Conservation (phyloP, 1,284 basidiomycete species). For the Termitomyces sp. region DNA sequence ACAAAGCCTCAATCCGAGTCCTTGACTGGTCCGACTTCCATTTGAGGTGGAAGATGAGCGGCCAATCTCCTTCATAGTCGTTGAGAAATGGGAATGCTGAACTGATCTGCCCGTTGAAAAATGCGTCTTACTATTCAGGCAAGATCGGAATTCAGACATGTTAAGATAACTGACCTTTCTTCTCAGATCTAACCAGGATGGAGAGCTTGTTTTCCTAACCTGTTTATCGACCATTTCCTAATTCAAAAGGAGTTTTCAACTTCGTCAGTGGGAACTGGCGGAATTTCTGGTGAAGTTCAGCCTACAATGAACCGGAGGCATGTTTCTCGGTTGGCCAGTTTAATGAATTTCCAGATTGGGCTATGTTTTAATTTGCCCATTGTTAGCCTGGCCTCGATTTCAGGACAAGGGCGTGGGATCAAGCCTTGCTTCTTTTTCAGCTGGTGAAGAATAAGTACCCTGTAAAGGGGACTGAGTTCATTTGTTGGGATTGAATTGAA, state of each 20-base stretch:
- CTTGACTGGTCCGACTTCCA: neutral
- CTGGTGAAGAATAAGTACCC: neutral
- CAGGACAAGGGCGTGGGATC: neutral
- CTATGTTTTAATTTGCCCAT: neutral
- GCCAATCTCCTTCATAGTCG: slow-evolving; percentile 18
- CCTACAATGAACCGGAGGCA: neutral
- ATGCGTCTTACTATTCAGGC: neutral
- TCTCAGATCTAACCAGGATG: neutral
- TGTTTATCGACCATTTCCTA: neutral
- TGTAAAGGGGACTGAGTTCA: neutral
- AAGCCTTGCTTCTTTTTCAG: neutral
- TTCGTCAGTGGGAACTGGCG: too few relatives aligned
- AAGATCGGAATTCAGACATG: too few relatives aligned
- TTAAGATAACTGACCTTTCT: neutral
- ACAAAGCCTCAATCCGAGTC: neutral
- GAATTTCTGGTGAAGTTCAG: neutral
- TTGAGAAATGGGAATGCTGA: slow-evolving; percentile 5
- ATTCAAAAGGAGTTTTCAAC: neutral
- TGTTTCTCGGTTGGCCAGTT: neutral
- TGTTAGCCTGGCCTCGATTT: neutral
- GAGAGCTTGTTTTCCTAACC: neutral
- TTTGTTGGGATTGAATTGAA: neutral
- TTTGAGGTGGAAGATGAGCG: slow-evolving; percentile 13
- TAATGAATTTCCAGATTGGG: neutral
- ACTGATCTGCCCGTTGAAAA: neutral